phyloP scores from a whole-genome alignment of 1,284 basidiomycete genomes.

The Cryptococcus sp. region DNA sequence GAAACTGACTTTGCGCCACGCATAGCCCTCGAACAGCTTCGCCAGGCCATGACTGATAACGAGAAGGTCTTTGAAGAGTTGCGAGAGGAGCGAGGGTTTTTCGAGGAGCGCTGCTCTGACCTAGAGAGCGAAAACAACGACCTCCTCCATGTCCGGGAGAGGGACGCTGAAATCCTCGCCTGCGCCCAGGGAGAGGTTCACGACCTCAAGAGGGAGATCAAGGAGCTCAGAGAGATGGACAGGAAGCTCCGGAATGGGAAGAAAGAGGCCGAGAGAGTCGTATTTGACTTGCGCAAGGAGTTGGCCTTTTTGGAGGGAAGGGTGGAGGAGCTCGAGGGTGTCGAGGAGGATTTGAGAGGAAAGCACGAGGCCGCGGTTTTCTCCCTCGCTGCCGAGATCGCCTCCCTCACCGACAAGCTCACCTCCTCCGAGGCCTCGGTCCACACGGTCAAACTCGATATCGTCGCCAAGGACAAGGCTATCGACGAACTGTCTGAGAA shows the following conservation, averaged over 20 bases:
- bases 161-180: not conserved
- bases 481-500: slow-evolving; percentile 19
- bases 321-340: not conserved
- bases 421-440: not conserved
- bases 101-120: slow-evolving; percentile 6
- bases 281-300: slow-evolving; percentile 7
- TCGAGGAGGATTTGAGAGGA: not conserved
- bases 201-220: not conserved
- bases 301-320: slow-evolving; percentile 6
- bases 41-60: slow-evolving; percentile 24
- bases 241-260: not conserved
- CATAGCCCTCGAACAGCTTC: slow-evolving; percentile 23
- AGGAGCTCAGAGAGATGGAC: not conserved
- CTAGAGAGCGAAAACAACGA: slow-evolving; percentile 8
- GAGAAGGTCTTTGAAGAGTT: slow-evolving; percentile 26
- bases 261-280: slow-evolving; percentile 2
- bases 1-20: not conserved
- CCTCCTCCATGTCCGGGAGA: not conserved
- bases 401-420: not conserved
- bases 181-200: not conserved
- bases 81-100: slow-evolving; percentile 10
- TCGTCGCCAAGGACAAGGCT: slow-evolving; percentile 13
- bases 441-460: slow-evolving; percentile 2
- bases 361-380: not conserved
- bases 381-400: not conserved